Conservation (phyloP, 352 stramenopile species). For the Phytophthora agathidicida region DNA sequence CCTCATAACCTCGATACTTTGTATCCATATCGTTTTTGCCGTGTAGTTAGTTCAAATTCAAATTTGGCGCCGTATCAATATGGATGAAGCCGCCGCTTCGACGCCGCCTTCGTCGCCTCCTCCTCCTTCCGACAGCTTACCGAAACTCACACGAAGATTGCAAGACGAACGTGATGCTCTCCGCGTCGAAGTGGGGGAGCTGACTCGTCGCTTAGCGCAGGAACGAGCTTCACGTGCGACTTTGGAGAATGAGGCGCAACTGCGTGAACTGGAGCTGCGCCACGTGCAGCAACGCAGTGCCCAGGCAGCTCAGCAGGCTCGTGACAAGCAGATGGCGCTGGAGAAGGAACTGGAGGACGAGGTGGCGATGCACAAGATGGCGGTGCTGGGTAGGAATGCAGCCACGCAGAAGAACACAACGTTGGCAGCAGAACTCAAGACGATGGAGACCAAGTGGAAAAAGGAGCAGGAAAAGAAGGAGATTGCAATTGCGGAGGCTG, state of each 20-base stretch:
- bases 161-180: constrained; percentile 70
- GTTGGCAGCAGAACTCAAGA: constrained; percentile 53
- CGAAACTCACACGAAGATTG: constrained; percentile 62
- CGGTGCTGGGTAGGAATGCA: constrained; percentile 53
- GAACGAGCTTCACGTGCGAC: constrained; percentile 41
- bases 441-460: constrained; percentile 62
- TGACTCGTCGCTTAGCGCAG: constrained; percentile 48
- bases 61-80: constrained; percentile 20
- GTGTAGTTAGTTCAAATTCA: constrained; percentile 26
- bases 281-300: constrained; percentile 64
- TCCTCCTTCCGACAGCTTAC: constrained; percentile 34
- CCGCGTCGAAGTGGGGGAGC: constrained; percentile 51
- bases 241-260: constrained; percentile 67
- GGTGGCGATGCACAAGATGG: constrained; percentile 52
- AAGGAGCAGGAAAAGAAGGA: constrained; percentile 75
- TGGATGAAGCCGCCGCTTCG: constrained; percentile 2
- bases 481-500: constrained; percentile 49
- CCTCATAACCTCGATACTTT: neutral
- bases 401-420: constrained; percentile 61
- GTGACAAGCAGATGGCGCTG: constrained; percentile 49
- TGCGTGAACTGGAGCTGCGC: constrained; percentile 72
- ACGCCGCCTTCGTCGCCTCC: constrained; percentile 15
- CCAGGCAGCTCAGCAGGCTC: constrained; percentile 56
- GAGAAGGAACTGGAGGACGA: constrained; percentile 75
- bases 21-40: constrained; percentile 14